Percentiles rank a stretch among this genome's conserved stretches.
These are phyloP conservation scores for Aspergillus avenaceus DNA, from an alignment of 495 filamentous ascomycete species.

Conservation along the genomic window DNA sequence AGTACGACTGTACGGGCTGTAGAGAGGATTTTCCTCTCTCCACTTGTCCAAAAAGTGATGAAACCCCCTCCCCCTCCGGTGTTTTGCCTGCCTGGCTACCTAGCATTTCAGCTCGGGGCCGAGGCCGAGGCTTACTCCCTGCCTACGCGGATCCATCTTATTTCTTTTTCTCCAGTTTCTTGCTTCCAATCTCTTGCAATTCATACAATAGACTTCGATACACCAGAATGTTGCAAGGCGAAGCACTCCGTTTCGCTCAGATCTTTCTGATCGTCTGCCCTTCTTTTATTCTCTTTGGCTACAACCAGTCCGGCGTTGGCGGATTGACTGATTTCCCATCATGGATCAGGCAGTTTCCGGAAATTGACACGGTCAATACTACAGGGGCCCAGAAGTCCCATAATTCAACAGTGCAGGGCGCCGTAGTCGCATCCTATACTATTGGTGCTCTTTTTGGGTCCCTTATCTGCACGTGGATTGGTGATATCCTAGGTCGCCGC, in stretches of 20 bases:
- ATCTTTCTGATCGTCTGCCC: constrained; percentile 19
- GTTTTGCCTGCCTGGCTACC: no score
- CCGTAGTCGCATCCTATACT: constrained; percentile 27
- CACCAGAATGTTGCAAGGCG: constrained; percentile 3
- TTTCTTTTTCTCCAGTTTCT: neutral
- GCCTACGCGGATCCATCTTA: no score
- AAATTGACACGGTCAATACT: constrained; percentile 44
- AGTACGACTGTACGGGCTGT: no score
- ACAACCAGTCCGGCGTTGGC: constrained; percentile 42
- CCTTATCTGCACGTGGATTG: constrained; percentile 23
- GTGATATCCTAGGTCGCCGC: constrained; percentile 28
- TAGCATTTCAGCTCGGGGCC: no score
- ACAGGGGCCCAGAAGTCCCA: constrained; percentile 27
- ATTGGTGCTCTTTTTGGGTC: constrained; percentile 32
- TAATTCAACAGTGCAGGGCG: constrained; percentile 29
- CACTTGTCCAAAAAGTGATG: no score
- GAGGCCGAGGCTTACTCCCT: no score
- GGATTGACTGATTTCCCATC: constrained; percentile 24
- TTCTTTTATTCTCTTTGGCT: constrained; percentile 43
- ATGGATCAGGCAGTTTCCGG: constrained; percentile 42
- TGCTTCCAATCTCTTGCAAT: neutral
- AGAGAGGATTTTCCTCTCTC: no score
- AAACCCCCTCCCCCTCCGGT: no score
- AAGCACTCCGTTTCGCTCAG: constrained; percentile 8
- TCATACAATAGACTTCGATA: neutral